A percentile compares a stretch with the other conserved stretches of the same genome.
These are phyloP conservation scores for Nicotiana knightiana DNA, from an alignment of 257 asterid genomes.

Conservation along the genomic window DNA sequence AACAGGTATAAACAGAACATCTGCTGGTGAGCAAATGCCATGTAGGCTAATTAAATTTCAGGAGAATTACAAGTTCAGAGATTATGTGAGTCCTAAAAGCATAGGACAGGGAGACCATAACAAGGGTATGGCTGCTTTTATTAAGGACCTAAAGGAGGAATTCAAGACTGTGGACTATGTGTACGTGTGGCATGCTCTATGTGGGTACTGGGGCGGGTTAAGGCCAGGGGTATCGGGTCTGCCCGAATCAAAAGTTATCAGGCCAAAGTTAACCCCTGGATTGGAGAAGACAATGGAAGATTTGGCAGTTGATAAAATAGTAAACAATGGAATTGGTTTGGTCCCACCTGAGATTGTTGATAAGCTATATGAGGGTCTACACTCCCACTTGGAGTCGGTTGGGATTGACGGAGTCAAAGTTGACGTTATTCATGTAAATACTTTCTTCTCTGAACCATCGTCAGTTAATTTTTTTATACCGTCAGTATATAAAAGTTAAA, in stretches of 20 bases:
- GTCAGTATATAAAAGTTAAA: background rate
- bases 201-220: conserved; percentile 98
- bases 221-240: conserved; percentile 49
- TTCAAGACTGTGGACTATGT: conserved; percentile 64
- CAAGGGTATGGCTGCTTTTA: conserved; percentile 76
- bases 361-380: conserved; percentile 71
- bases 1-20: conserved; percentile 45
- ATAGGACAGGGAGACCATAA: conserved; percentile 29
- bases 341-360: conserved; percentile 72
- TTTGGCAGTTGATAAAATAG: conserved; percentile 85
- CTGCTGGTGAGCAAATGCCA: conserved; percentile 98
- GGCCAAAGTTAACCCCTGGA: conserved; percentile 73
- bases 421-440: conserved; percentile 80
- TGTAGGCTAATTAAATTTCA: conserved; percentile 68
- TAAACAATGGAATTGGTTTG: conserved; percentile 81
- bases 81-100: conserved; percentile 48
- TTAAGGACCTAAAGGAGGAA: conserved; percentile 56
- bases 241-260: conserved; percentile 56
- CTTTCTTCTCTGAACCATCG: background rate
- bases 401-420: conserved; percentile 96
- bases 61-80: conserved; percentile 80
- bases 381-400: conserved; percentile 70
- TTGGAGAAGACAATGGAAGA: conserved; percentile 86
- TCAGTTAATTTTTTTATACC: background rate
- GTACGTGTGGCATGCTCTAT: conserved; percentile 92